Conservation (phyloP, 352 stramenopile species). For the Blastocystis sp. region DNA sequence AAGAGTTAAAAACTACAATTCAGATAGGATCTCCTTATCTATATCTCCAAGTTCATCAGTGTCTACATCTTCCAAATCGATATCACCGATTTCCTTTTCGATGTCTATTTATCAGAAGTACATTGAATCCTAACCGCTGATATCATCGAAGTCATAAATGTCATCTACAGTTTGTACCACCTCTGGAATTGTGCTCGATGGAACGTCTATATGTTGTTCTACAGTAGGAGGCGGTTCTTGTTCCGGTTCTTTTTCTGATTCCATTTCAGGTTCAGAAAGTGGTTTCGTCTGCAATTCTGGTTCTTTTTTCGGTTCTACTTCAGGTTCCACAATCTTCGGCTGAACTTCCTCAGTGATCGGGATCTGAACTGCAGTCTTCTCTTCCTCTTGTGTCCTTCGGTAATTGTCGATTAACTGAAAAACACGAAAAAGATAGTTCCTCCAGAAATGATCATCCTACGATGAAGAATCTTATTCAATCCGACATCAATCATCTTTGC, state of each 20-base stretch:
- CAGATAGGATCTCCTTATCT: conserved; percentile 23
- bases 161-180: conserved; percentile 30
- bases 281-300: too few relatives aligned
- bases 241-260: too few relatives aligned
- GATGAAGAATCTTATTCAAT: not conserved
- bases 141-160: conserved; percentile 42
- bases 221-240: too few relatives aligned
- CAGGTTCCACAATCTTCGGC: too few relatives aligned
- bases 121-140: not conserved
- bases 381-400: not conserved
- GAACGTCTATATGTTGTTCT: not conserved
- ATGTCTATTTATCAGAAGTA: not conserved
- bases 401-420: not conserved
- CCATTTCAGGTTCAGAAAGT: too few relatives aligned
- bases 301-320: too few relatives aligned
- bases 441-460: conserved; percentile 61
- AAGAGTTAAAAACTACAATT: not conserved
- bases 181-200: conserved; percentile 2
- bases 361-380: not conserved
- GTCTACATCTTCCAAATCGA: conserved; percentile 25
- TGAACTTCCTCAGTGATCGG: too few relatives aligned
- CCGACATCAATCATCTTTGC: conserved; percentile 14
- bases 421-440: conserved; percentile 47
- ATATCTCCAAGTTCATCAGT: conserved; percentile 18
- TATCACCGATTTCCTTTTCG: conserved; percentile 24